Conservation (phyloP, 1,284 basidiomycete species). For the Meira nashicola region DNA sequence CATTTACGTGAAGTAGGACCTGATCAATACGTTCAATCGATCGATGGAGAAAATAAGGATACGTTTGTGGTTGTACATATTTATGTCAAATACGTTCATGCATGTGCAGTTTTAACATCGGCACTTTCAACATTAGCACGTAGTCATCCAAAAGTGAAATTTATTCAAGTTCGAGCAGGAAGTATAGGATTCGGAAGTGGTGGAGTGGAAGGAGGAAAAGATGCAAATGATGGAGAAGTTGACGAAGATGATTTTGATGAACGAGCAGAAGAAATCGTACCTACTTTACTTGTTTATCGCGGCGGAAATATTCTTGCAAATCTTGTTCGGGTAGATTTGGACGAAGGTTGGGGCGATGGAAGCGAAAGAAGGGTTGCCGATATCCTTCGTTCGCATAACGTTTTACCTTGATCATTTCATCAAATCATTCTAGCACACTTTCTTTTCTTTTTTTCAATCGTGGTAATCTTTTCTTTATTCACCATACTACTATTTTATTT, state of each 20-base stretch:
- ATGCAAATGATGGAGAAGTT: slow-evolving; percentile 1
- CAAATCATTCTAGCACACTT: too few species aligned
- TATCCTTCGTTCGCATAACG: slow-evolving; percentile 14
- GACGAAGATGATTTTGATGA: slow-evolving; percentile 31
- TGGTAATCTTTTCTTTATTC: too few species aligned
- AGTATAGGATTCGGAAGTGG: slow-evolving; percentile 35
- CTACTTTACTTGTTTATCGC: slow-evolving; percentile 39
- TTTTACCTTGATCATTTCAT: too few species aligned
- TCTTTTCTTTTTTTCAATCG: too few species aligned
- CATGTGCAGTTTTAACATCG: slow-evolving; percentile 30
- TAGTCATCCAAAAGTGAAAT: slow-evolving; percentile 34
- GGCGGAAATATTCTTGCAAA: slow-evolving; percentile 35
- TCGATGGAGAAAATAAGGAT: slow-evolving; percentile 28
- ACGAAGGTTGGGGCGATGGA: slow-evolving; percentile 27
- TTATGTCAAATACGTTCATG: slow-evolving; percentile 33
- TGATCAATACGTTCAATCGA: slow-evolving; percentile 33
- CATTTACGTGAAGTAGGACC: slow-evolving; percentile 42
- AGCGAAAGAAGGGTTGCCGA: slow-evolving; percentile 28
- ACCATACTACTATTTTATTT: too few species aligned
- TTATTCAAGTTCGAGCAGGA: slow-evolving; percentile 37
- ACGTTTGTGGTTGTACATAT: slow-evolving; percentile 40
- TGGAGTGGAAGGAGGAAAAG: not conserved
- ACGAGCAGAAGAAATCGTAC: slow-evolving; percentile 26
- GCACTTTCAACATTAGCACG: slow-evolving; percentile 31
- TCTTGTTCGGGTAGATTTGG: slow-evolving; percentile 38